These are phyloP conservation scores for Crithidia acanthocephali DNA, from an alignment of 208 protist genomes.

Conservation along the genomic window DNA sequence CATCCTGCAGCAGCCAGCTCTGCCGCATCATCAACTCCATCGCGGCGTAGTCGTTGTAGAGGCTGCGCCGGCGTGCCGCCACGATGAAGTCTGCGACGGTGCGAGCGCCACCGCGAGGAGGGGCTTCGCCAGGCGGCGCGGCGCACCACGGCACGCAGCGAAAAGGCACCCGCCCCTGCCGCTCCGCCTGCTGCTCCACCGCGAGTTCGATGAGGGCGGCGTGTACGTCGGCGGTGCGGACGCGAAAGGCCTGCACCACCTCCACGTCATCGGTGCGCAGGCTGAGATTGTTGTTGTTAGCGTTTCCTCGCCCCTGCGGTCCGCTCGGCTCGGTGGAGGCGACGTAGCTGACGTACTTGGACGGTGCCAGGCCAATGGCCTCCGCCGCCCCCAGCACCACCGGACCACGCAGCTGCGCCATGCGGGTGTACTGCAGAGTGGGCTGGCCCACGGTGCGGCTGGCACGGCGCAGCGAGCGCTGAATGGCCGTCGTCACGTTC, in stretches of 20 bases:
- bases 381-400: slow-evolving; percentile 70
- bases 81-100: slow-evolving; percentile 55
- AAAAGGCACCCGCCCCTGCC: slow-evolving; percentile 8
- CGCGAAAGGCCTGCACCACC: slow-evolving; percentile 59
- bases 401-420: slow-evolving; percentile 61
- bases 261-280: slow-evolving; percentile 22
- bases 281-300: slow-evolving; percentile 6
- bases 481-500: slow-evolving; percentile 76
- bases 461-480: slow-evolving; percentile 65
- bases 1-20: slow-evolving; percentile 91
- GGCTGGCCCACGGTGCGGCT: slow-evolving; percentile 79
- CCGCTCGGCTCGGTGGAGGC: slow-evolving; percentile 37
- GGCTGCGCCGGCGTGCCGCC: slow-evolving; percentile 51
- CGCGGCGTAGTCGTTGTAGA: slow-evolving; percentile 70
- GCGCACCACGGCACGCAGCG: slow-evolving; percentile 31
- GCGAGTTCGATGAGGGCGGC: slow-evolving; percentile 58
- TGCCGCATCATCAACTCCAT: slow-evolving; percentile 85
- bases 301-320: slow-evolving; percentile 4
- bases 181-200: slow-evolving; percentile 16
- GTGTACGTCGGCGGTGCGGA: slow-evolving; percentile 76
- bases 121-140: slow-evolving; percentile 12
- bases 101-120: slow-evolving; percentile 21
- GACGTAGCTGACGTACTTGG: slow-evolving; percentile 58
- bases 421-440: slow-evolving; percentile 60
- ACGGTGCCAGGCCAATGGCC: slow-evolving; percentile 72